A percentile compares a stretch with the other conserved stretches of the same genome.
Conservation (phyloP, 108 stramenopile species). For the Skeletonema potamos region DNA sequence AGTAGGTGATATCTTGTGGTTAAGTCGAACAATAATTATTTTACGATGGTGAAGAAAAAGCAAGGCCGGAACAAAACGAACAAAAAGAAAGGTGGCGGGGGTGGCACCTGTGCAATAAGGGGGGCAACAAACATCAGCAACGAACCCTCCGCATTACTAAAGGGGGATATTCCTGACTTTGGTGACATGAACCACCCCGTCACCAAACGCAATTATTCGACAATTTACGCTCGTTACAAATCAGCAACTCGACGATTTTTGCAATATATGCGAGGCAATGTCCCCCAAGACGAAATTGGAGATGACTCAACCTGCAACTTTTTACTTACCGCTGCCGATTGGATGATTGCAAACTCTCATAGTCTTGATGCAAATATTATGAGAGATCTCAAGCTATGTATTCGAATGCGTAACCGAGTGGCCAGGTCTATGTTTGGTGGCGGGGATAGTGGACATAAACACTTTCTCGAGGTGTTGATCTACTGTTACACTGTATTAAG, state of each 20-base stretch:
- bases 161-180: slow-evolving; percentile 23
- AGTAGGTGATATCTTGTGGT: no score
- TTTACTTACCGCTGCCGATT: slow-evolving; percentile 42
- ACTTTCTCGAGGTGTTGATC: slow-evolving; percentile 38
- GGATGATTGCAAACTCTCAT: slow-evolving; percentile 17
- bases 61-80: slow-evolving; percentile 1
- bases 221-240: slow-evolving; percentile 48
- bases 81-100: slow-evolving; percentile 14
- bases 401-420: slow-evolving; percentile 38
- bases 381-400: slow-evolving; percentile 42
- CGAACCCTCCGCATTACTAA: neutral
- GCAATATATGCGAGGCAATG: slow-evolving; percentile 17
- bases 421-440: slow-evolving; percentile 37
- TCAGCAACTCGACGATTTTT: slow-evolving; percentile 38
- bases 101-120: neutral
- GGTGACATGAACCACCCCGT: neutral
- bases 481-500: slow-evolving; percentile 44
- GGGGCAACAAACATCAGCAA: neutral
- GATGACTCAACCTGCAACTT: slow-evolving; percentile 8
- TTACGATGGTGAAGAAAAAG: neutral
- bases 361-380: slow-evolving; percentile 19
- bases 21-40: neutral
- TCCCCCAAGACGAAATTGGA: slow-evolving; percentile 2
- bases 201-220: slow-evolving; percentile 6
- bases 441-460: slow-evolving; percentile 46